Evolutionary conservation across 1,139 yeast genomes (phyloP).

Genomic region (Nakaseomyces glabratus): DNA sequence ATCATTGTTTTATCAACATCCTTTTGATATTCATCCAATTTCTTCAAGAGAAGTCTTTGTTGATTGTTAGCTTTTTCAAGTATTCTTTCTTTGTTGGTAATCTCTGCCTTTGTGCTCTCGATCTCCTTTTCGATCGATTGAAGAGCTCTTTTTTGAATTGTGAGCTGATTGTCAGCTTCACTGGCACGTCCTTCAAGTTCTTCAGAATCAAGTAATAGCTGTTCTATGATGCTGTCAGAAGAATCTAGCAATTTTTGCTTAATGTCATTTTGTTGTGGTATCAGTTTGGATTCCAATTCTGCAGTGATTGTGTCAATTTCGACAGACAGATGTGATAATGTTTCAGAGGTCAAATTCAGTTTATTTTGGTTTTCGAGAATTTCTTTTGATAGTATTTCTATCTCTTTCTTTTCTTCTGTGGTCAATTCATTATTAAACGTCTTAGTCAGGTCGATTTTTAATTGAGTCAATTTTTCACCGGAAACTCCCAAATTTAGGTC

Average conservation of each 20-base stretch:
- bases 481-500: slow-evolving; percentile 11
- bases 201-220: slow-evolving; percentile 32
- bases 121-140: slow-evolving; percentile 24
- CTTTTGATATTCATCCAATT: slow-evolving; percentile 55
- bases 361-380: slow-evolving; percentile 38
- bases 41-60: slow-evolving; percentile 46
- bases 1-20: slow-evolving; percentile 57
- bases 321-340: slow-evolving; percentile 44
- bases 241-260: slow-evolving; percentile 15
- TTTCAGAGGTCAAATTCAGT: slow-evolving; percentile 38
- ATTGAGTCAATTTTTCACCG: slow-evolving; percentile 34
- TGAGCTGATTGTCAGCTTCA: slow-evolving; percentile 25
- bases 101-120: slow-evolving; percentile 23
- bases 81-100: slow-evolving; percentile 33
- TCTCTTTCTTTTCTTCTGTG: slow-evolving; percentile 36
- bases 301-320: slow-evolving; percentile 44
- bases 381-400: slow-evolving; percentile 35
- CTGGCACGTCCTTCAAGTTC: slow-evolving; percentile 16
- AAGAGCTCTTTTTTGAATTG: slow-evolving; percentile 33
- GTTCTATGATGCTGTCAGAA: slow-evolving; percentile 19
- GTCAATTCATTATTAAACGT: slow-evolving; percentile 49
- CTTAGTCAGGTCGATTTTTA: slow-evolving; percentile 43
- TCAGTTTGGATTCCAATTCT: slow-evolving; percentile 49
- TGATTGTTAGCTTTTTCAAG: slow-evolving; percentile 47
- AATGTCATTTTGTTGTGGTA: slow-evolving; percentile 33